Evolutionary conservation across 768 basidiomycete species (phyloP).

Genomic region (Lepiota brunneoincarnata): DNA sequence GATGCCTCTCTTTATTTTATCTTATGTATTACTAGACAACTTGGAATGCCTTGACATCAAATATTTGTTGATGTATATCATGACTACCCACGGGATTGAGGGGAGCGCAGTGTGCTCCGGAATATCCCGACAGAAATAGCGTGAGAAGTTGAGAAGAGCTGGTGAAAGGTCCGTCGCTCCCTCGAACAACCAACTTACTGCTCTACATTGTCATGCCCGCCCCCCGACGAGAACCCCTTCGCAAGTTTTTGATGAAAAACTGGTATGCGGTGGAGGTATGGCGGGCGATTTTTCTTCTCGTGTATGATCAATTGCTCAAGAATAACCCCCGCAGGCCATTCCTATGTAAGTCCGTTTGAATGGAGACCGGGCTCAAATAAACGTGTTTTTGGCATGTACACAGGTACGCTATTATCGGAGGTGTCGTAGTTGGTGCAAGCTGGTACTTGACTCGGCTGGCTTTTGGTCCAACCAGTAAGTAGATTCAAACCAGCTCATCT

Average conservation of each 20-base stretch:
- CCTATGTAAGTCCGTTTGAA: constrained; percentile 40
- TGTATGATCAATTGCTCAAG: background rate
- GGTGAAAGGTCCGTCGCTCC: constrained; percentile 8
- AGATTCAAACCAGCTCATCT: background rate
- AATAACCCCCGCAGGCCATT: constrained; percentile 35
- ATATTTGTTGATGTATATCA: constrained; percentile 1
- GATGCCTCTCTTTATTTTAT: constrained; percentile 23
- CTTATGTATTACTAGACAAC: constrained; percentile 28
- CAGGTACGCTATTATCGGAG: constrained; percentile 47
- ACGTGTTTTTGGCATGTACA: background rate
- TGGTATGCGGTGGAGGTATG: constrained; percentile 75
- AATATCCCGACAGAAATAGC: constrained; percentile 26
- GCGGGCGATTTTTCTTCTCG: constrained; percentile 12
- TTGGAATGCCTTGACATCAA: background rate
- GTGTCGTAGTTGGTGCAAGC: constrained; percentile 51
- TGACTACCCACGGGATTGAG: background rate
- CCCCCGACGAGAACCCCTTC: constrained; percentile 23
- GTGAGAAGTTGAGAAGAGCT: constrained; percentile 27
- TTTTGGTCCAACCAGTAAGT: constrained; percentile 50
- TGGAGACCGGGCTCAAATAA: background rate
- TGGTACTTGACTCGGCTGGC: constrained; percentile 73
- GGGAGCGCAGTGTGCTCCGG: constrained; percentile 25
- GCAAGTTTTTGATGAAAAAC: constrained; percentile 52
- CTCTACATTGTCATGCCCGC: constrained; percentile 17
- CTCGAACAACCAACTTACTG: constrained; percentile 13